These are phyloP conservation scores for Solanum peruvianum DNA, from an alignment of 257 asterid genomes.

Conservation along the genomic window DNA sequence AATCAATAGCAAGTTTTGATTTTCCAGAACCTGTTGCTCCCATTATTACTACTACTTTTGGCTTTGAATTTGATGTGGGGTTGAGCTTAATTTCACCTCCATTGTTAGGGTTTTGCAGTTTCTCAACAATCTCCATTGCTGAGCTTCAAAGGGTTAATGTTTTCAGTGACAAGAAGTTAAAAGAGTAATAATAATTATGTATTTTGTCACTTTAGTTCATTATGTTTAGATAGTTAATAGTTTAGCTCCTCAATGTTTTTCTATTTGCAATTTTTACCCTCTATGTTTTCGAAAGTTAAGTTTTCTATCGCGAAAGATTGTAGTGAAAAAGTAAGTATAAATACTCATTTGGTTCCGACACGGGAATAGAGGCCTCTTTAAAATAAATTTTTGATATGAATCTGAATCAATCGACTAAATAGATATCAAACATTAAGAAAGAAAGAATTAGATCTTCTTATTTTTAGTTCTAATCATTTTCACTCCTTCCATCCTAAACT, in stretches of 20 bases:
- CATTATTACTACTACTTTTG: conserved; percentile 65
- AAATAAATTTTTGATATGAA: not conserved
- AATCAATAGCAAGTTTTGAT: conserved; percentile 79
- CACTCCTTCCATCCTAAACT: not conserved
- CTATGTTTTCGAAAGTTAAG: not conserved
- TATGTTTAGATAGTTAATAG: not conserved
- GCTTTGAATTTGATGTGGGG: conserved; percentile 18
- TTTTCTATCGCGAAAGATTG: not conserved
- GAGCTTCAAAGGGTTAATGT: not conserved
- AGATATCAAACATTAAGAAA: not conserved
- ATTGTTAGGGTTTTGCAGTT: not conserved
- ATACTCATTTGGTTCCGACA: not conserved
- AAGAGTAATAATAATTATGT: not conserved
- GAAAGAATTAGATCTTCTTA: not conserved
- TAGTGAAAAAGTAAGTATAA: not conserved
- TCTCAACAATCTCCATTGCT: not conserved
- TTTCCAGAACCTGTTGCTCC: conserved; percentile 84
- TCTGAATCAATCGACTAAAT: not conserved
- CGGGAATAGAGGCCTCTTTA: not conserved
- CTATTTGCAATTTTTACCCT: not conserved
- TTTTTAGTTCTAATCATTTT: not conserved
- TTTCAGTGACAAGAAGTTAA: not conserved
- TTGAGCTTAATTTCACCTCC: not conserved
- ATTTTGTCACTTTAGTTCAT: not conserved
- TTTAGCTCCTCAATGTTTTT: not conserved